phyloP scores from a whole-genome alignment of 805 yeast species.

The Metschnikowia peoriensis region DNA sequence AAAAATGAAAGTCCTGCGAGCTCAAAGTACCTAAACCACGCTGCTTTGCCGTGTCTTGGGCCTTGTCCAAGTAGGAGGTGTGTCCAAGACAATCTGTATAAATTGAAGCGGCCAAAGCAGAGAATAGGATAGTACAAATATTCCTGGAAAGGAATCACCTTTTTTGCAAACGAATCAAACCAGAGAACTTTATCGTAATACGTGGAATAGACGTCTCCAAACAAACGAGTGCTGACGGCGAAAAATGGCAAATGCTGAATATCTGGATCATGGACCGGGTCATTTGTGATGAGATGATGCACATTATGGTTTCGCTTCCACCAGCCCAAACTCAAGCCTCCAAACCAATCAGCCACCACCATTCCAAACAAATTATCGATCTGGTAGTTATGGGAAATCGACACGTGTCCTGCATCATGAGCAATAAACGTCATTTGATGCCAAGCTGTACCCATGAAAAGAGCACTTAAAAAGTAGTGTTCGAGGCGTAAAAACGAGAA shows the following conservation, averaged over 20 bases:
- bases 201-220: conserved; percentile 72
- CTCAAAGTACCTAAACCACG: conserved; percentile 83
- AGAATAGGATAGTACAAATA: conserved; percentile 75
- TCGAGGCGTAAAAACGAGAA: conserved; percentile 46
- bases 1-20: conserved; percentile 66
- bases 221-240: conserved; percentile 73
- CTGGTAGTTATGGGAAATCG: conserved; percentile 78
- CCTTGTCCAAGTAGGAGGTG: conserved; percentile 75
- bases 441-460: conserved; percentile 74
- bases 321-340: conserved; percentile 92
- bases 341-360: conserved; percentile 70
- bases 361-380: conserved; percentile 73
- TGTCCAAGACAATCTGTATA: conserved; percentile 78
- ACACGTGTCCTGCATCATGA: conserved; percentile 87
- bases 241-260: conserved; percentile 91
- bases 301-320: conserved; percentile 94
- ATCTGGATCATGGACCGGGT: conserved; percentile 92
- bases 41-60: conserved; percentile 78
- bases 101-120: conserved; percentile 80
- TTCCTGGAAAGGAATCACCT: conserved; percentile 61
- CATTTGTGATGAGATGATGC: conserved; percentile 90
- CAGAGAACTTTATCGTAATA: conserved; percentile 67
- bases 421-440: conserved; percentile 86
- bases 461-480: conserved; percentile 56
- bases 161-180: conserved; percentile 65